Evolutionary conservation across 768 basidiomycete genomes (phyloP).

Genomic region (Phanerochaete carnosa): DNA sequence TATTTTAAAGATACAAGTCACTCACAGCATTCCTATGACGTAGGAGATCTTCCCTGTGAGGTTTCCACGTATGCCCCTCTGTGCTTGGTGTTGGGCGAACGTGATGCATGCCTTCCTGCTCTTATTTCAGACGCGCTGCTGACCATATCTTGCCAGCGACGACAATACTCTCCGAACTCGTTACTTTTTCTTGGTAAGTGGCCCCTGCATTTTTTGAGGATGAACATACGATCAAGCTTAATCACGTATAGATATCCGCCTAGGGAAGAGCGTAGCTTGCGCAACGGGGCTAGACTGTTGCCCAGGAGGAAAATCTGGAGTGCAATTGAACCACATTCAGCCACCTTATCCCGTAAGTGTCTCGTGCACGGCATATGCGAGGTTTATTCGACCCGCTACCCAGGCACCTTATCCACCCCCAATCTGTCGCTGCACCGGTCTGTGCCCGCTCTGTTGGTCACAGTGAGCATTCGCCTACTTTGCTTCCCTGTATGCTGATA

Average conservation of each 20-base stretch:
- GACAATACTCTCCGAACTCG: neutral
- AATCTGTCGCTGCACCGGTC: neutral
- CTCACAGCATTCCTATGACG: too few relatives aligned
- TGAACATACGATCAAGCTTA: too few relatives aligned
- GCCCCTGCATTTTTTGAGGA: neutral
- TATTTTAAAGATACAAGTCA: too few relatives aligned
- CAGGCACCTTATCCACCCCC: too few relatives aligned
- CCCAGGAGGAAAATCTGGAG: neutral
- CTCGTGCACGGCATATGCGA: too few relatives aligned
- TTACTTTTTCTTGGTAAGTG: neutral
- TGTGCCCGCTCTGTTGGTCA: neutral
- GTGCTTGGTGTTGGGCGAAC: neutral
- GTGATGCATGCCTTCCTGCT: neutral
- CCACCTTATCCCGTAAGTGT: too few relatives aligned
- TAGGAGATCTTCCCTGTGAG: too few relatives aligned
- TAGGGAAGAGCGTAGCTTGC: neutral
- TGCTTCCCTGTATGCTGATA: neutral
- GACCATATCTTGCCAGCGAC: neutral
- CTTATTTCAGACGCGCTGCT: neutral
- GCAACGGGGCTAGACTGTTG: neutral
- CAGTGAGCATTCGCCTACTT: neutral
- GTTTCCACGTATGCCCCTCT: neutral
- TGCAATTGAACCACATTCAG: too few relatives aligned
- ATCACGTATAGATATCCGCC: neutral
- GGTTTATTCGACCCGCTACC: too few relatives aligned